Base-by-base conservation (phyloP, 805 yeast species). In the Saccharomyces mikatae region DNA sequence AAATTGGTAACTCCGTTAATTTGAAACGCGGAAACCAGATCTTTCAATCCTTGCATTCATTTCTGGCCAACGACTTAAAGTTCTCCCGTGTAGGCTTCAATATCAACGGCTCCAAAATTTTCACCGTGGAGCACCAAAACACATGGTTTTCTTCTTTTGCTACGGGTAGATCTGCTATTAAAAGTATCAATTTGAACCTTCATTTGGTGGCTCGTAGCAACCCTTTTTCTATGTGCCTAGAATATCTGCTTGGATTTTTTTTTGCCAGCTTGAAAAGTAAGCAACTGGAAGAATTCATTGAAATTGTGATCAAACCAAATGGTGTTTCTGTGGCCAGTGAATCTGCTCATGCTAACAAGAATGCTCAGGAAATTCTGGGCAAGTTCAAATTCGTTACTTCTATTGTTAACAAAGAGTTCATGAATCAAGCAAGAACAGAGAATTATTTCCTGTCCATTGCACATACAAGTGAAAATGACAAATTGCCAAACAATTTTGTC, bases 401-500 rank as follows among this genome's bases (percentile, higher is more conserved):
- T 21, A 75, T 94, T 65, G 96, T 90, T 22, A 83, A 92, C 68
- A 94, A 94, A 74, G 77, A 82, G 47, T 80, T 81, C 58, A 89
- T 94, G 97, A 82, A 83, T 68, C 78, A 80, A 51, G 75, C 78
- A 58, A 87, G 98, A 72, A 83, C 78, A 50, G 81, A 80, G 54
- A 84, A 87, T 73, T 94, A 89, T 74, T 92, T 75, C 72, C 76
- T 92, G 65, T 86, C 96, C 1, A 78, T 91, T 65, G 88, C 98
- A 60, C 87, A 82, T 62, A 88, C 96, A 46, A 63, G 85, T 46
- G 96, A 89, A 67, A 82, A 86, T 27, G 68, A 78, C 28, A 77
- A 80, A 60, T 75, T 92, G 62, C 96, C 97, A 36, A 62, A 73
- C 48, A 82, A 86, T 59, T 87, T 79, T 66, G 96, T 89, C 28